phyloP scores from a whole-genome alignment of 257 asterid species.

The Paulownia fortunei region DNA sequence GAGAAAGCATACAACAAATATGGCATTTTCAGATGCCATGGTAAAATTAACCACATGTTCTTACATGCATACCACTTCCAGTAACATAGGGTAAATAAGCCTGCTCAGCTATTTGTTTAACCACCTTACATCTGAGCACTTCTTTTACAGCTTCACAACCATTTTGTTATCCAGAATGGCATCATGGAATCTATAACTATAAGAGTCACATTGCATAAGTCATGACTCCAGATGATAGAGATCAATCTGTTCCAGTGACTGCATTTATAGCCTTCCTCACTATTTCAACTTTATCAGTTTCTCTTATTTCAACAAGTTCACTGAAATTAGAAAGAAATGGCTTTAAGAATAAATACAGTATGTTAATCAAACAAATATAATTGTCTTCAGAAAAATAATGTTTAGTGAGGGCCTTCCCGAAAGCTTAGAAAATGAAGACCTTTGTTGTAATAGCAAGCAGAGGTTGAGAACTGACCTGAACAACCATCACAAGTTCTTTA shows the following conservation, averaged over 20 bases:
- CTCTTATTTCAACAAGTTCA: background rate
- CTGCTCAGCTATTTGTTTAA: background rate
- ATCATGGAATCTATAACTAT: background rate
- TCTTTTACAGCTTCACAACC: background rate
- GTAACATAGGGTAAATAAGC: background rate
- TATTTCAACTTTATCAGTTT: background rate
- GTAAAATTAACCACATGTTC: background rate
- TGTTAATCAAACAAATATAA: background rate
- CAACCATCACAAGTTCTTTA: conserved; percentile 71
- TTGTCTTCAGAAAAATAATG: background rate
- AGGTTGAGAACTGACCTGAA: conserved; percentile 57
- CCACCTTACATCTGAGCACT: background rate
- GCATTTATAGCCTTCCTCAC: background rate
- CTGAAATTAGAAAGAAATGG: background rate
- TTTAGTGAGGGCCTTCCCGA: too few relatives aligned
- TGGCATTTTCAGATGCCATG: background rate
- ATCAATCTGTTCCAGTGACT: background rate
- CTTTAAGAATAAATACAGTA: background rate
- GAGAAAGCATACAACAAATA: background rate
- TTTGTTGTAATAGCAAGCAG: background rate
- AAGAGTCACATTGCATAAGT: background rate
- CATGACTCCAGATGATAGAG: background rate
- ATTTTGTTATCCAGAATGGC: background rate
- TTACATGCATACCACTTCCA: background rate
- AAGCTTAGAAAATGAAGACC: background rate